Evolutionary conservation across 805 yeast genomes (phyloP).

Genomic region (Kluyveromyces dobzhanskii): DNA sequence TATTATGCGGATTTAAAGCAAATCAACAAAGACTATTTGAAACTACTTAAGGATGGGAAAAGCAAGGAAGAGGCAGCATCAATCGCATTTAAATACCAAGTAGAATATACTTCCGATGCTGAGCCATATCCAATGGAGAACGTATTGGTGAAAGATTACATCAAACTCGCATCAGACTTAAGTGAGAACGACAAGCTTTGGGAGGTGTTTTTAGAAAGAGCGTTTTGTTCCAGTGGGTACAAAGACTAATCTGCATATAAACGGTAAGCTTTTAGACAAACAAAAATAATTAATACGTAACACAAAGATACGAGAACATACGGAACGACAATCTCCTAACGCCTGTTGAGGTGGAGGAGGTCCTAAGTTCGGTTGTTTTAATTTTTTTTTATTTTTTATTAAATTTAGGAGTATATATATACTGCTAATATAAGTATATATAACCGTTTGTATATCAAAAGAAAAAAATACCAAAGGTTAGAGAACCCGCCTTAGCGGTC

Average conservation of each 20-base stretch:
- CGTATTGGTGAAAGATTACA: constrained; percentile 55
- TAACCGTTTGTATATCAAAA: no score
- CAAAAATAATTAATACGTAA: no score
- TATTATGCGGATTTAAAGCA: constrained; percentile 57
- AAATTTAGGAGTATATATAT: no score
- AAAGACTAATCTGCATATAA: constrained; percentile 30
- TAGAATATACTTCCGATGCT: constrained; percentile 66
- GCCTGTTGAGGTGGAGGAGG: no score
- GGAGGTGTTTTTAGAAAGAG: constrained; percentile 47
- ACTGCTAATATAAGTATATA: no score
- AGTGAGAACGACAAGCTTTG: constrained; percentile 47
- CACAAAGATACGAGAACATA: no score
- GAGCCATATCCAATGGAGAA: constrained; percentile 44
- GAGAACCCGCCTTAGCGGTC: no score
- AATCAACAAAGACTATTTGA: constrained; percentile 36
- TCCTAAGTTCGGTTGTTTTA: no score
- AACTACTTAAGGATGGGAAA: constrained; percentile 48
- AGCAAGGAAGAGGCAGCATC: constrained; percentile 43
- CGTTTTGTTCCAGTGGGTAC: constrained; percentile 60
- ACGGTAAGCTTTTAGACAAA: no score
- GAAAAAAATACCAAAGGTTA: no score
- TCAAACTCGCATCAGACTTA: constrained; percentile 45
- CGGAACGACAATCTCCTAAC: no score
- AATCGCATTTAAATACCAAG: constrained; percentile 45
- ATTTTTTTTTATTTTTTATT: no score